Percentiles rank a stretch among this genome's conserved stretches.
Conservation (phyloP, 257 asterid genomes). For the Solanum arcanum region DNA sequence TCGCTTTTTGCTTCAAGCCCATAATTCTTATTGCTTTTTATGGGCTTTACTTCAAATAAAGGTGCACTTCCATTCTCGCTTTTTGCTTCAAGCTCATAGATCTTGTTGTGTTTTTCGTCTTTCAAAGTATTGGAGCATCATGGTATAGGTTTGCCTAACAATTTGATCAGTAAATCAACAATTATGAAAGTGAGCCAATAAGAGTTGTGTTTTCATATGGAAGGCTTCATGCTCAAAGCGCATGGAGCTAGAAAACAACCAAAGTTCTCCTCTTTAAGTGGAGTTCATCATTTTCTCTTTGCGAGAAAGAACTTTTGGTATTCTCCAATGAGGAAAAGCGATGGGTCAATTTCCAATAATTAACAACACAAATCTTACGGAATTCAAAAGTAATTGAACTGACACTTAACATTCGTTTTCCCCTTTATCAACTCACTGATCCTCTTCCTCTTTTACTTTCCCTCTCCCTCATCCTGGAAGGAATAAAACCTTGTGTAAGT, state of each 20-base stretch:
- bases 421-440: not conserved
- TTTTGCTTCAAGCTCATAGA: not conserved
- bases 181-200: not conserved
- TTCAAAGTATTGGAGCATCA: not conserved
- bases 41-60: not conserved
- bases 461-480: not conserved
- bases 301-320: not conserved
- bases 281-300: not conserved
- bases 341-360: not conserved
- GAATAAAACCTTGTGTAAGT: not conserved
- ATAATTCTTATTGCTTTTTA: not conserved
- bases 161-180: not conserved
- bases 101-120: not conserved
- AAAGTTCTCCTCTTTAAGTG: not conserved
- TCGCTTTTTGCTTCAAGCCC: not conserved
- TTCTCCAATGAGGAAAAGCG: not conserved
- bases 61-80: not conserved
- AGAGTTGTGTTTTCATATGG: not conserved
- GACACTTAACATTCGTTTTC: not conserved
- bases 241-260: not conserved
- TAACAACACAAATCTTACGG: not conserved
- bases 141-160: not conserved
- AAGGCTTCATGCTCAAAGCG: not conserved
- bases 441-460: not conserved
- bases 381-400: not conserved